Conservation (phyloP, 2,329 filamentous ascomycete genomes). For the Teratosphaeria epicoccoides region DNA sequence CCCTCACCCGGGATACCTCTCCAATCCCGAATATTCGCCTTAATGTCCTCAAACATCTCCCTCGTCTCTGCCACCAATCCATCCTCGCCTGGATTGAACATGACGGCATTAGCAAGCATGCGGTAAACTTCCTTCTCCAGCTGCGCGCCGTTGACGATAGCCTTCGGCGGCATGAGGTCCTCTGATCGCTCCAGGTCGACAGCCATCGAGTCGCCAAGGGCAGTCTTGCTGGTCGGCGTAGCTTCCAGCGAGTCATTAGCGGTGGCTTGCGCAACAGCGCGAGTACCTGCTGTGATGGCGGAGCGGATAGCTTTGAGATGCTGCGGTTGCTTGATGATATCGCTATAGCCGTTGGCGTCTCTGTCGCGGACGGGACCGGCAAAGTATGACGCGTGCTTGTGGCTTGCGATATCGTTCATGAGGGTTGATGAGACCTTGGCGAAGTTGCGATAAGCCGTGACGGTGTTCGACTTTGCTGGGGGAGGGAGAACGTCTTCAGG, state of each 20-base stretch:
- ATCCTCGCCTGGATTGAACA: slow-evolving; percentile 94
- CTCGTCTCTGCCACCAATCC: slow-evolving; percentile 78
- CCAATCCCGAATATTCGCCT: slow-evolving; percentile 66
- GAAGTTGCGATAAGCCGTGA: slow-evolving; percentile 40
- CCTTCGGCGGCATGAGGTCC: slow-evolving; percentile 73
- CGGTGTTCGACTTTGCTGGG: slow-evolving; percentile 20
- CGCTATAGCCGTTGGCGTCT: slow-evolving; percentile 41
- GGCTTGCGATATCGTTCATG: slow-evolving; percentile 41
- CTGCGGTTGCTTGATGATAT: slow-evolving; percentile 42
- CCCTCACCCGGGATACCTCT: slow-evolving; percentile 53
- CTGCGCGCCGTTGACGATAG: slow-evolving; percentile 86
- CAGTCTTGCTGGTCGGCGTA: slow-evolving; percentile 32
- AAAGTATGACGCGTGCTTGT: slow-evolving; percentile 44
- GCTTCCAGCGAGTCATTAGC: slow-evolving; percentile 47
- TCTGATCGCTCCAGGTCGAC: slow-evolving; percentile 59
- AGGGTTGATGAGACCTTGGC: slow-evolving; percentile 37
- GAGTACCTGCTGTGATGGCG: slow-evolving; percentile 39
- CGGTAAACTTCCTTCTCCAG: slow-evolving; percentile 87
- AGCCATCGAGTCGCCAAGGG: slow-evolving; percentile 11
- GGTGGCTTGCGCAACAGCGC: slow-evolving; percentile 45
- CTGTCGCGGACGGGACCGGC: slow-evolving; percentile 38
- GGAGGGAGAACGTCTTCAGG: slow-evolving; percentile 12
- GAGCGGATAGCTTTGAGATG: slow-evolving; percentile 42
- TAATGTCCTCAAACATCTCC: slow-evolving; percentile 82
- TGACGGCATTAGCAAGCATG: slow-evolving; percentile 96